Conservation (phyloP, 1,139 yeast species). For the Geotrichum cucujoidarum region DNA sequence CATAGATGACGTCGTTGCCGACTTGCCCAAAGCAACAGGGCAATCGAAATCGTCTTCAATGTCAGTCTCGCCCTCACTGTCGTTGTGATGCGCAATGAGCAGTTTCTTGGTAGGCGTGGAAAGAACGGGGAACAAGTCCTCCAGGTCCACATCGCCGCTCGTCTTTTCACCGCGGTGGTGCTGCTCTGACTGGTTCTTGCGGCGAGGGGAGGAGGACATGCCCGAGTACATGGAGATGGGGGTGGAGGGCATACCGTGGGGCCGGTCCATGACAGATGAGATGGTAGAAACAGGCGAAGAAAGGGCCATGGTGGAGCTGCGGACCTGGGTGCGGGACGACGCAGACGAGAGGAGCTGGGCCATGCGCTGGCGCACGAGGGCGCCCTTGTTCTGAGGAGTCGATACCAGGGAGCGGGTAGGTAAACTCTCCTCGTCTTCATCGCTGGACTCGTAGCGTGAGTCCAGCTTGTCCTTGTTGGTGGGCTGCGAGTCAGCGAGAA, state of each 20-base stretch:
- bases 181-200: neutral
- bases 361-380: neutral
- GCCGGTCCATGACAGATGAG: neutral
- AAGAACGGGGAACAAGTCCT: neutral
- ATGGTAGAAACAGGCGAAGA: neutral
- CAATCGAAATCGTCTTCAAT: neutral
- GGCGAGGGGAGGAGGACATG: neutral
- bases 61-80: constrained; percentile 1
- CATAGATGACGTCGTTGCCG: neutral
- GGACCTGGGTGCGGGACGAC: neutral
- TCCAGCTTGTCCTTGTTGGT: neutral
- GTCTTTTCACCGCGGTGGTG: neutral
- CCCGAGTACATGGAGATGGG: neutral
- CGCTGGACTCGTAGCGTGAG: constrained; percentile 5
- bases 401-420: neutral
- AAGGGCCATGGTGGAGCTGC: neutral
- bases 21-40: no score
- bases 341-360: neutral
- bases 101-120: neutral
- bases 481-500: neutral
- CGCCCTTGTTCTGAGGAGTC: neutral
- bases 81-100: neutral
- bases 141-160: neutral
- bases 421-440: constrained; percentile 1
- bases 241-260: neutral